Conservation (phyloP, 805 yeast species). For the Starmerella sirachaensis region DNA sequence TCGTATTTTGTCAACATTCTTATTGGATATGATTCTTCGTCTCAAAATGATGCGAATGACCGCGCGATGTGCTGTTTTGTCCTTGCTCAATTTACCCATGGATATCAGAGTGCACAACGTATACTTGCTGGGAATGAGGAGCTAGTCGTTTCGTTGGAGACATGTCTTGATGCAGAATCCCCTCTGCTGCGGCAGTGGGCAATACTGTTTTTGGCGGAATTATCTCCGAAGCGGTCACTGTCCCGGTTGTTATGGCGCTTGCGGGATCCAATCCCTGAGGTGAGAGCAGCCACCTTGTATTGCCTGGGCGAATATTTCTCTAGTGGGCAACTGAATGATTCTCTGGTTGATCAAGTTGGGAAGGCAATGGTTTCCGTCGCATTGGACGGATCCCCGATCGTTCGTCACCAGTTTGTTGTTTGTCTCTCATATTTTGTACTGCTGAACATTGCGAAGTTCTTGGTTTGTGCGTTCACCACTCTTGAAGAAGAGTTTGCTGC, state of each 20-base stretch:
- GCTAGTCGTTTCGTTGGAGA: slow-evolving; percentile 48
- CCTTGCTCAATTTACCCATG: slow-evolving; percentile 69
- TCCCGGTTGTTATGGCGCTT: slow-evolving; percentile 45
- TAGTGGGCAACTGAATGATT: slow-evolving; percentile 37
- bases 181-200: slow-evolving; percentile 93
- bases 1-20: slow-evolving; percentile 75
- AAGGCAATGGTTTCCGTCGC: slow-evolving; percentile 53
- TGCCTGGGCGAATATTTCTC: slow-evolving; percentile 48
- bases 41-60: slow-evolving; percentile 25
- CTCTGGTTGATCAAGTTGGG: slow-evolving; percentile 34
- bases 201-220: slow-evolving; percentile 33
- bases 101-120: slow-evolving; percentile 67
- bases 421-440: slow-evolving; percentile 64
- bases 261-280: slow-evolving; percentile 90
- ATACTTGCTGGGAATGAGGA: slow-evolving; percentile 59
- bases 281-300: slow-evolving; percentile 68
- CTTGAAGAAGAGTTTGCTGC: slow-evolving; percentile 66
- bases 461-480: slow-evolving; percentile 78
- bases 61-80: slow-evolving; percentile 94
- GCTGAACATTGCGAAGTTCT: slow-evolving; percentile 58
- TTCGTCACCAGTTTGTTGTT: slow-evolving; percentile 70
- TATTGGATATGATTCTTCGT: slow-evolving; percentile 19
- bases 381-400: slow-evolving; percentile 82
- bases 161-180: slow-evolving; percentile 56
- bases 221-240: slow-evolving; percentile 10